These are phyloP conservation scores for Cytospora piceicola DNA, from an alignment of 2,329 filamentous ascomycete genomes.

Conservation along the genomic window DNA sequence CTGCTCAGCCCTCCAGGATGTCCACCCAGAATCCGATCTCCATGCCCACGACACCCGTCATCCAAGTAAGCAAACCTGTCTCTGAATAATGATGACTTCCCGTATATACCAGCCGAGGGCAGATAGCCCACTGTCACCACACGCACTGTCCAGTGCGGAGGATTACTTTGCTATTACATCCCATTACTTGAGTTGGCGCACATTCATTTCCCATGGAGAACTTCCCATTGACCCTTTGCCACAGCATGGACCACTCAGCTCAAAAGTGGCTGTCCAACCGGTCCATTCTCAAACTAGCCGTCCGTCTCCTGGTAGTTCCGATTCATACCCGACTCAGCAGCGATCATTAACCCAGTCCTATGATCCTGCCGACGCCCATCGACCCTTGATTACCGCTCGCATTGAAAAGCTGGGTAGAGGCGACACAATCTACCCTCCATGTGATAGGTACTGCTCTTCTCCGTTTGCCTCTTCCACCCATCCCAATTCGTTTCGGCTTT, in stretches of 20 bases:
- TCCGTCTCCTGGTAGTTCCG: conserved; percentile 38
- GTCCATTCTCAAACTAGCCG: conserved; percentile 31
- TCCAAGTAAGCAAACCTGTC: conserved; percentile 25
- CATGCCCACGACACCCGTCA: conserved; percentile 39
- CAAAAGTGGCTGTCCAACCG: conserved; percentile 19
- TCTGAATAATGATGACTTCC: neutral
- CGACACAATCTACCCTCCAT: conserved; percentile 77
- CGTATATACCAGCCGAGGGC: conserved; percentile 1
- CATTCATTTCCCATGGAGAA: neutral
- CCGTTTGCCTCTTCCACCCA: too few relatives aligned
- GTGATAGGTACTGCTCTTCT: conserved; percentile 60
- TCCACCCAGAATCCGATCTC: conserved; percentile 37
- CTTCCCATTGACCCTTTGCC: neutral
- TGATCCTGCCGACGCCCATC: conserved; percentile 40
- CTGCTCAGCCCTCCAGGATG: conserved; percentile 36
- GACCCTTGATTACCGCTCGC: conserved; percentile 68
- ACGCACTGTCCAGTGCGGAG: neutral
- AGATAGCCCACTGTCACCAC: neutral
- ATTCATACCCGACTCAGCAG: conserved; percentile 38
- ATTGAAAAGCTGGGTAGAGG: conserved; percentile 78
- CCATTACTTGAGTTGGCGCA: neutral
- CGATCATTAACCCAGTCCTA: conserved; percentile 17
- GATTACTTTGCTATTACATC: neutral
- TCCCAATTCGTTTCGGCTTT: too few relatives aligned
- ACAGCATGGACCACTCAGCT: neutral